Percentiles rank a stretch among this genome's conserved stretches.
phyloP scores from a whole-genome alignment of 495 filamentous ascomycete species.

The Physcia stellaris region DNA sequence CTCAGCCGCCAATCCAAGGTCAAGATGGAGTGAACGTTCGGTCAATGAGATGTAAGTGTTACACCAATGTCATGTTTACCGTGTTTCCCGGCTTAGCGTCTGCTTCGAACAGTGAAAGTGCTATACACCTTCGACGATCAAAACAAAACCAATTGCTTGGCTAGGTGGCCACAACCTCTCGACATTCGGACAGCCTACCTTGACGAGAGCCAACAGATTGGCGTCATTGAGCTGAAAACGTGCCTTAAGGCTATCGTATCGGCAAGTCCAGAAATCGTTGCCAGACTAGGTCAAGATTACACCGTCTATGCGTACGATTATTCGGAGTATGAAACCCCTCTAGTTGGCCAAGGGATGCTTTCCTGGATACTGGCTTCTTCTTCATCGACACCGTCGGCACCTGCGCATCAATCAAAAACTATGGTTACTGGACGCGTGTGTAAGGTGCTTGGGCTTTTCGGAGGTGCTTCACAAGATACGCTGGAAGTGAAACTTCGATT shows the following conservation, averaged over 20 bases:
- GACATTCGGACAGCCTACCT: conserved; percentile 66
- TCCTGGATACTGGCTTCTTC: conserved; percentile 66
- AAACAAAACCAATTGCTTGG: conserved; percentile 79
- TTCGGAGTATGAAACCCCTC: conserved; percentile 81
- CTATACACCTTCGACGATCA: conserved; percentile 92
- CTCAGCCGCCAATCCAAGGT: too few species aligned
- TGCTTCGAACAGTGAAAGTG: conserved; percentile 76
- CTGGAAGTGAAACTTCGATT: conserved; percentile 88
- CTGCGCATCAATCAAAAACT: conserved; percentile 47
- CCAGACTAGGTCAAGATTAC: conserved; percentile 75
- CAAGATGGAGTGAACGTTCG: conserved; percentile 39
- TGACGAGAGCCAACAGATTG: conserved; percentile 66
- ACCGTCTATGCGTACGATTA: conserved; percentile 95
- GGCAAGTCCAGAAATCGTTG: conserved; percentile 79
- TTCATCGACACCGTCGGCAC: conserved; percentile 38
- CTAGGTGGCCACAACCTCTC: conserved; percentile 72
- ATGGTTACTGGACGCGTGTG: conserved; percentile 85
- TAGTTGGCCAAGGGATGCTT: conserved; percentile 93
- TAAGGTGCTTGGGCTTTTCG: conserved; percentile 67
- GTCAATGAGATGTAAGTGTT: conserved; percentile 37
- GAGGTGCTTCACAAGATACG: conserved; percentile 72
- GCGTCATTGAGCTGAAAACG: conserved; percentile 78
- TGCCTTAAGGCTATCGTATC: conserved; percentile 79
- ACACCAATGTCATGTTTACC: not conserved
- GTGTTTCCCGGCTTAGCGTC: not conserved